Evolutionary conservation across 371 early-diverging fungal genomes (phyloP).

Genomic region (Mortierella sp.): DNA sequence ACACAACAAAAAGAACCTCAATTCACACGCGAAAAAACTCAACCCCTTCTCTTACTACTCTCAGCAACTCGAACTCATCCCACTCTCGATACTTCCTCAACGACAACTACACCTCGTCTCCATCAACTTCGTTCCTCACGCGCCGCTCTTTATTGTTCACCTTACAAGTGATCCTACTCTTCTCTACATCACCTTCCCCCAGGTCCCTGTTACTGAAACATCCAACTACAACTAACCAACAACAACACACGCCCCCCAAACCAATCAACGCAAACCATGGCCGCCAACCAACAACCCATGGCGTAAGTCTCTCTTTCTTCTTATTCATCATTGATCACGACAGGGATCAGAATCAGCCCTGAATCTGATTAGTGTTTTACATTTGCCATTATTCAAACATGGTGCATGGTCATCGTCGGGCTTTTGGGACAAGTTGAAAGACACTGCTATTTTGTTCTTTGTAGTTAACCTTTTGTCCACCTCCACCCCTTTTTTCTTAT

Average conservation of each 20-base stretch:
- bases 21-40: too few relatives aligned
- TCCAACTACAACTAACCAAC: neutral
- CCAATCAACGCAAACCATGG: conserved; percentile 16
- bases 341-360: neutral
- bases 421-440: neutral
- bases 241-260: neutral
- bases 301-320: conserved; percentile 37
- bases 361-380: too few relatives aligned
- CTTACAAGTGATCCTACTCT: too few relatives aligned
- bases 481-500: too few relatives aligned
- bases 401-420: neutral
- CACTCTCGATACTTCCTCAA: too few relatives aligned
- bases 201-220: neutral
- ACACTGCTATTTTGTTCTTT: neutral
- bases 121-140: neutral
- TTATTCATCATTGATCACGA: neutral
- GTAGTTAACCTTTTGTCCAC: neutral
- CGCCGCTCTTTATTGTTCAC: too few relatives aligned
- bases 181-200: neutral
- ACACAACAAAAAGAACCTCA: too few relatives aligned
- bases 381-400: neutral
- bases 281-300: conserved; percentile 44
- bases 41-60: too few relatives aligned
- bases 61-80: too few relatives aligned
- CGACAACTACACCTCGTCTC: too few relatives aligned